Conservation (phyloP, 345 rosid species). For the Geranium rotundifolium region DNA sequence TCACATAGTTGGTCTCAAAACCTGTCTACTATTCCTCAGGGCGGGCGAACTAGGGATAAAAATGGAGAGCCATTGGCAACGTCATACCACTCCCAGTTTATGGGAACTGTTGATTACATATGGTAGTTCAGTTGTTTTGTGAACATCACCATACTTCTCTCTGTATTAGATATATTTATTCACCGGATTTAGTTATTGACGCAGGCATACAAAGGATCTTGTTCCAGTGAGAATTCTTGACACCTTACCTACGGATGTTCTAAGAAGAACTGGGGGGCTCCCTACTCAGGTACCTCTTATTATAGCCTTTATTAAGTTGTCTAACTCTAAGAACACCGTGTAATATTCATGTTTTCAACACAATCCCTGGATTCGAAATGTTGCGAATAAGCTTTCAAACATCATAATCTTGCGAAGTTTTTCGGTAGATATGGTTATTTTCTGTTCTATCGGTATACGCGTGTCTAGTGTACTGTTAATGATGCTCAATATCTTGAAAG, state of each 20-base stretch:
- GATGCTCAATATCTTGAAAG: no score
- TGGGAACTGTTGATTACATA: conserved; percentile 92
- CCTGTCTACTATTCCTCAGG: conserved; percentile 29
- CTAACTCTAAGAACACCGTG: no score
- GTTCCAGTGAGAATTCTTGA: conserved; percentile 81
- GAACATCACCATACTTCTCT: neutral
- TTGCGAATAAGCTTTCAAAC: no score
- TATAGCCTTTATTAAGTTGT: no score
- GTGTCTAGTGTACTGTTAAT: no score
- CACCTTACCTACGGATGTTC: conserved; percentile 53
- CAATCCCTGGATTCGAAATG: no score
- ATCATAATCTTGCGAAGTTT: no score
- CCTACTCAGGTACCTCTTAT: conserved; percentile 49
- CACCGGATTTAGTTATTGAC: conserved; percentile 6
- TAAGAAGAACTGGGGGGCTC: conserved; percentile 59
- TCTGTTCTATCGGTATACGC: no score
- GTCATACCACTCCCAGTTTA: conserved; percentile 71
- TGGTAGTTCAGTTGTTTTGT: conserved; percentile 35
- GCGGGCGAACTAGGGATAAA: conserved; percentile 44
- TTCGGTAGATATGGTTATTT: no score
- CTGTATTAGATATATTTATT: neutral
- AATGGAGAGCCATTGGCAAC: conserved; percentile 88
- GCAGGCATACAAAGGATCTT: conserved; percentile 74
- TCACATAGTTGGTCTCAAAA: neutral
- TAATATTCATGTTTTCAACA: no score